These are phyloP conservation scores for Venturia aucupariae DNA, from an alignment of 2,329 filamentous ascomycete species.

Conservation along the genomic window DNA sequence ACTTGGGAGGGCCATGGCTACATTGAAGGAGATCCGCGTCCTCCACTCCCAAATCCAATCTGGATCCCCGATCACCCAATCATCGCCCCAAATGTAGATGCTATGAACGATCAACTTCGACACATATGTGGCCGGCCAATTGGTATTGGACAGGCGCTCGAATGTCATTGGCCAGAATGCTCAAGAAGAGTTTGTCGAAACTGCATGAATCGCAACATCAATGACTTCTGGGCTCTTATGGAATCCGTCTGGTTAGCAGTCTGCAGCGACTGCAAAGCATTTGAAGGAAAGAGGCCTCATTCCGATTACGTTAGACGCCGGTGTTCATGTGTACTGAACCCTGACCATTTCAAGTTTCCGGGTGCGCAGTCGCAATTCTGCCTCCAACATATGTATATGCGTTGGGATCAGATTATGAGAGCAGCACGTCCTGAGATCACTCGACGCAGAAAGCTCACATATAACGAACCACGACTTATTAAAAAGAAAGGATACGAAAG, in stretches of 20 bases:
- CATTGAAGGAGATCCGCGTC: neutral
- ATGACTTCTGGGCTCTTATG: neutral
- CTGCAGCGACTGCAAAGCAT: neutral
- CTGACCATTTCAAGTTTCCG: neutral
- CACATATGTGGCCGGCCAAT: neutral
- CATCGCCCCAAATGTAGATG: neutral
- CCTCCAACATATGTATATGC: neutral
- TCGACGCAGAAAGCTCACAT: neutral
- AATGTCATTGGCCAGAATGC: neutral
- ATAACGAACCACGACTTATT: neutral
- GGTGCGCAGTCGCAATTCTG: conserved; percentile 3
- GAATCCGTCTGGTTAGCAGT: neutral
- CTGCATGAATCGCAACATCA: neutral
- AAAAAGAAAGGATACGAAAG: neutral
- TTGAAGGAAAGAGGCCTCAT: neutral
- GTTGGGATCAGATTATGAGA: neutral
- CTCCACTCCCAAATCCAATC: neutral
- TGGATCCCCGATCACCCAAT: neutral
- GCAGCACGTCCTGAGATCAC: neutral
- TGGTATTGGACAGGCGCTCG: neutral
- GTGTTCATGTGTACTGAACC: neutral
- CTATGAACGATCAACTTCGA: neutral
- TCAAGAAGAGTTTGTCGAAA: neutral
- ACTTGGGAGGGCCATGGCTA: neutral
- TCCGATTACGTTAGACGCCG: neutral